A percentile compares a stretch with the other conserved stretches of the same genome.
Evolutionary conservation across 306 rosid species (phyloP).

Genomic region (peach (Prunus persica)): DNA sequence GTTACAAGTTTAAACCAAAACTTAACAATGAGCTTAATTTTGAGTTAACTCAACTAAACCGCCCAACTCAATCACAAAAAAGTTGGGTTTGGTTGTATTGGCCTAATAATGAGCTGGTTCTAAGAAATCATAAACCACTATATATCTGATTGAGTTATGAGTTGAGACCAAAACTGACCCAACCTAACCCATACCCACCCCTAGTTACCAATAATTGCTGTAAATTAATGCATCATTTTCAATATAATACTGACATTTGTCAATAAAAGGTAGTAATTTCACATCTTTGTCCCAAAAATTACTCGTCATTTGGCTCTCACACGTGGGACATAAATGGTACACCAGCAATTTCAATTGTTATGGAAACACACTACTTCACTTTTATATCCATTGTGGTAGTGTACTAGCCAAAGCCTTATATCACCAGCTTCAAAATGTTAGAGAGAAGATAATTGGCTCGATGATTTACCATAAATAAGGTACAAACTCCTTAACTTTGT

Average conservation of each 20-base stretch:
- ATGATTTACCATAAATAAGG: background rate
- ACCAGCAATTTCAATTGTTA: too few species aligned
- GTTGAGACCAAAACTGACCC: too few species aligned
- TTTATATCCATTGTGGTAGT: background rate
- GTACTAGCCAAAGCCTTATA: background rate
- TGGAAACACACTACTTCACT: background rate
- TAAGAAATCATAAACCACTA: too few species aligned
- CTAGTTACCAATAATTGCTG: background rate
- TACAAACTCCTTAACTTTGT: background rate
- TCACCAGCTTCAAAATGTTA: background rate
- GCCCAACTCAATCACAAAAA: too few species aligned
- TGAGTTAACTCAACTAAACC: too few species aligned
- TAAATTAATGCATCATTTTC: background rate
- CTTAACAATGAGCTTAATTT: too few species aligned
- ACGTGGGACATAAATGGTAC: too few species aligned
- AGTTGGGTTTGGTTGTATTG: too few species aligned
- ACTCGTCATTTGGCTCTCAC: background rate
- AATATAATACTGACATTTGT: background rate
- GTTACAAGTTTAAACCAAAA: too few species aligned
- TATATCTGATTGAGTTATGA: fast-evolving
- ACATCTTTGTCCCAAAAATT: background rate
- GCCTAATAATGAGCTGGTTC: too few species aligned
- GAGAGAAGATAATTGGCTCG: background rate
- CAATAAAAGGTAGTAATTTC: too few species aligned
- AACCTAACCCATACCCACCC: too few species aligned